phyloP scores from a whole-genome alignment of 441 rosid species.

The Gossypium davidsonii region DNA sequence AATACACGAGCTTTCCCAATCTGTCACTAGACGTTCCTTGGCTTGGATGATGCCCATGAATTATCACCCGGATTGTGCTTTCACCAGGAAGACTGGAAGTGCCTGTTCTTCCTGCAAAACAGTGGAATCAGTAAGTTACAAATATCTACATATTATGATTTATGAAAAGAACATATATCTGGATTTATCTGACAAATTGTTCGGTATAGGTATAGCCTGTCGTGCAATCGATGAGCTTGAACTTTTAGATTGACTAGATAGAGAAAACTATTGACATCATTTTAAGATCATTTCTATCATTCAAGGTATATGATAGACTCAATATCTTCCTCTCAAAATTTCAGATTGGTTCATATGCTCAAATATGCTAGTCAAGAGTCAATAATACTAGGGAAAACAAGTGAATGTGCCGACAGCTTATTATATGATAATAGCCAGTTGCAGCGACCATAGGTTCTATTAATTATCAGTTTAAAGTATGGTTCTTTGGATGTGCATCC shows the following conservation, averaged over 20 bases:
- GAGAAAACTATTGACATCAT: neutral
- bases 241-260: neutral
- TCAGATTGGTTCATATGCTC: neutral
- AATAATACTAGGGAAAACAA: neutral
- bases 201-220: neutral
- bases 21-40: conserved; percentile 28
- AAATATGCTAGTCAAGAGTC: neutral
- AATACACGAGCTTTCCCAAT: conserved; percentile 58
- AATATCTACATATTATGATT: neutral
- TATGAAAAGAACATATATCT: conserved; percentile 1
- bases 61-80: conserved; percentile 51
- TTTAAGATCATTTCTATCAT: conserved; percentile 1
- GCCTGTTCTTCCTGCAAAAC: conserved; percentile 38
- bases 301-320: neutral
- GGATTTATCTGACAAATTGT: neutral
- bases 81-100: conserved; percentile 21
- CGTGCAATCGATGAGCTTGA: neutral
- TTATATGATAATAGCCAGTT: neutral
- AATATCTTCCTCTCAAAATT: neutral
- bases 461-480: neutral
- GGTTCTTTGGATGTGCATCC: neutral
- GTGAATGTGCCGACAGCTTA: neutral
- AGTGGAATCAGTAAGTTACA: conserved; percentile 1
- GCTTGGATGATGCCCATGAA: conserved; percentile 60
- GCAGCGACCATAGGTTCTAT: neutral